phyloP scores from a whole-genome alignment of 352 stramenopile genomes.

The Globisporangium recalcitrans region DNA sequence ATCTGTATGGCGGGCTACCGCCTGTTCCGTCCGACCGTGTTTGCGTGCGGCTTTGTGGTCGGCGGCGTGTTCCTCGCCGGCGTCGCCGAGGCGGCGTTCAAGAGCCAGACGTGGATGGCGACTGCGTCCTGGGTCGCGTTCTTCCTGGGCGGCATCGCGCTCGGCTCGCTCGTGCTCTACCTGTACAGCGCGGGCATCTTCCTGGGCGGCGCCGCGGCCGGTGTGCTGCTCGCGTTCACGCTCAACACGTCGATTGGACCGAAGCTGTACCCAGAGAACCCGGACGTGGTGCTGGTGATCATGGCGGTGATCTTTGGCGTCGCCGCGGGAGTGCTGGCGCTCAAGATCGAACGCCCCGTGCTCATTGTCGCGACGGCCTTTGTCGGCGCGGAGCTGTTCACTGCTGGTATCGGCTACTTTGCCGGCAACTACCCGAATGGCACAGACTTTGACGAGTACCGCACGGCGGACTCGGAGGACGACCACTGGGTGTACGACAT shows the following conservation, averaged over 20 bases:
- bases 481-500: conserved; percentile 60
- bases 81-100: conserved; percentile 32
- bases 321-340: conserved; percentile 30
- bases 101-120: conserved; percentile 26
- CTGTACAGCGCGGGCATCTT: conserved; percentile 50
- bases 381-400: conserved; percentile 33
- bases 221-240: conserved; percentile 39
- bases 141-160: conserved; percentile 30
- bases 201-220: conserved; percentile 31
- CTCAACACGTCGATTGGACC: conserved; percentile 42
- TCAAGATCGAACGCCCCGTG: conserved; percentile 49
- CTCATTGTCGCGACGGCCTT: conserved; percentile 52
- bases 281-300: conserved; percentile 41
- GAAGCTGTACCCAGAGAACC: conserved; percentile 32
- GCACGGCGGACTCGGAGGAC: conserved; percentile 16
- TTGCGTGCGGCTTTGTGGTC: conserved; percentile 39
- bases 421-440: conserved; percentile 49
- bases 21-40: conserved; percentile 32
- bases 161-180: conserved; percentile 28
- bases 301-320: conserved; percentile 37
- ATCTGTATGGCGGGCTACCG: conserved; percentile 36
- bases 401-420: conserved; percentile 54
- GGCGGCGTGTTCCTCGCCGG: conserved; percentile 33
- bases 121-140: conserved; percentile 51
- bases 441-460: conserved; percentile 38